These are phyloP conservation scores for Pyricularia sp. DNA, from an alignment of 2,329 filamentous ascomycete species.

Conservation along the genomic window DNA sequence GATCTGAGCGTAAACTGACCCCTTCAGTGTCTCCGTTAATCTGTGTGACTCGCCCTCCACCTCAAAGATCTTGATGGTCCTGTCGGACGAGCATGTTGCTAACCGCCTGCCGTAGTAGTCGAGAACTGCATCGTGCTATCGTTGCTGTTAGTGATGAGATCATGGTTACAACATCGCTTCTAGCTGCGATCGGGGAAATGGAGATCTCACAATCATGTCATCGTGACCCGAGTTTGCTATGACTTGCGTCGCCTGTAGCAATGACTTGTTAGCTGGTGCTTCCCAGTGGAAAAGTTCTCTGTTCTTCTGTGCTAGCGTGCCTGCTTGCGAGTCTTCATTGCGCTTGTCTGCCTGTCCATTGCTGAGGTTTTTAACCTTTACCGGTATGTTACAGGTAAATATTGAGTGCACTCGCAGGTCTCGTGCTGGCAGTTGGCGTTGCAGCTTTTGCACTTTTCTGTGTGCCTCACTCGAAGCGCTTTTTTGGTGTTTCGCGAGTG, in stretches of 20 bases:
- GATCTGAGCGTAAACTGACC: slow-evolving; percentile 42
- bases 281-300: not conserved
- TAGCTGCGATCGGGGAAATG: not conserved
- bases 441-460: not conserved
- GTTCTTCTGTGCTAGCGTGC: not conserved
- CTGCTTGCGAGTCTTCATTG: not conserved
- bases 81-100: slow-evolving; percentile 95
- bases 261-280: not conserved
- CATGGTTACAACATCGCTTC: not conserved
- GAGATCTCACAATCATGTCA: slow-evolving; percentile 91
- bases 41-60: slow-evolving; percentile 88
- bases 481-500: not conserved
- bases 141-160: slow-evolving; percentile 8
- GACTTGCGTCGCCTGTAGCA: slow-evolving; percentile 48
- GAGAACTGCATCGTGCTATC: slow-evolving; percentile 89
- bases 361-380: not conserved
- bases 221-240: slow-evolving; percentile 86
- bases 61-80: slow-evolving; percentile 99
- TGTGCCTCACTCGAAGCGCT: not conserved
- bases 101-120: slow-evolving; percentile 97
- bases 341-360: not conserved
- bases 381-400: not conserved
- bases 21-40: slow-evolving; percentile 86
- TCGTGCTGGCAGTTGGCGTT: not conserved
- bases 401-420: not conserved